A percentile compares a stretch with the other conserved stretches of the same genome.
Conservation (phyloP, 306 rosid genomes). For the Sicyos edulis region DNA sequence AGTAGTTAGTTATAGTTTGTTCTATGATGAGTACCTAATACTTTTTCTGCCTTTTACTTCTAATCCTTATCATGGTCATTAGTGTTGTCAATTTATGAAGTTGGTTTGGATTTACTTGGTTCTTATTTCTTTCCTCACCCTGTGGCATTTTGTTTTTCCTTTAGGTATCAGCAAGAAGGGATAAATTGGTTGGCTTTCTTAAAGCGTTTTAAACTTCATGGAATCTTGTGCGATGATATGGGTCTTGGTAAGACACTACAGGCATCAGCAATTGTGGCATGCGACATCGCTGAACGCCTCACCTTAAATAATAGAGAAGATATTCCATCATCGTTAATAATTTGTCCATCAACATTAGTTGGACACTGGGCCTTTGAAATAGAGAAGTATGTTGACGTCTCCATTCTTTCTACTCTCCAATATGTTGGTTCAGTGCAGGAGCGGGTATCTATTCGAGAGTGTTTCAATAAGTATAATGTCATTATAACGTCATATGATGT, state of each 20-base stretch:
- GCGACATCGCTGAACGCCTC: conserved; percentile 65
- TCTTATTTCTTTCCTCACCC: conserved; percentile 21
- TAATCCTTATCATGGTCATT: not conserved
- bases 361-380: conserved; percentile 99
- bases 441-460: conserved; percentile 54
- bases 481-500: conserved; percentile 91
- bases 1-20: not conserved
- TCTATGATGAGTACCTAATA: not conserved
- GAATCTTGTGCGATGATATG: conserved; percentile 98
- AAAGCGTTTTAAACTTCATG: conserved; percentile 99
- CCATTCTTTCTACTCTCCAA: conserved; percentile 78
- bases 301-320: conserved; percentile 34
- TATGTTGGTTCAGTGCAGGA: conserved; percentile 88
- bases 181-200: conserved; percentile 94
- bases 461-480: conserved; percentile 67
- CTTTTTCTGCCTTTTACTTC: not conserved
- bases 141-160: conserved; percentile 20
- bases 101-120: not conserved
- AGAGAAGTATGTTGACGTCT: conserved; percentile 77
- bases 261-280: conserved; percentile 93
- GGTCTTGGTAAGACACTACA: conserved; percentile 99
- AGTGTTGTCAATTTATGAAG: not conserved
- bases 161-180: conserved; percentile 97
- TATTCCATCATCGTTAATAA: conserved; percentile 66
- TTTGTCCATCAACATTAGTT: conserved; percentile 96